These are phyloP conservation scores for Mallotus japonicus DNA, from an alignment of 441 rosid species.

Conservation along the genomic window DNA sequence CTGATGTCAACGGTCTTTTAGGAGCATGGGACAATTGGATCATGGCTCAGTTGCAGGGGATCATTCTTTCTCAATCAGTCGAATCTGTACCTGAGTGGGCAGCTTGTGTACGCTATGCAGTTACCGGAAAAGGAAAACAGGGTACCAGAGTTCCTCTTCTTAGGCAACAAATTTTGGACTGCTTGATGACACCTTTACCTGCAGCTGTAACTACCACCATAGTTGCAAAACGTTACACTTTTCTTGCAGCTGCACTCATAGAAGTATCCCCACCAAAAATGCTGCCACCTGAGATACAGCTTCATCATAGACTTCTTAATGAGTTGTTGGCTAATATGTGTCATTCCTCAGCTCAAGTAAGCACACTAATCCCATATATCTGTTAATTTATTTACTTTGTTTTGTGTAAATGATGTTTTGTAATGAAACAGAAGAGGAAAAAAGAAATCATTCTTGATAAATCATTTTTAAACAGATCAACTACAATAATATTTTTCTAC, in stretches of 20 bases:
- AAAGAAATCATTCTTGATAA: not conserved
- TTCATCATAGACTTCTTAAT: conserved; percentile 68
- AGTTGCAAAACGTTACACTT: conserved; percentile 94
- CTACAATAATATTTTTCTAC: not conserved
- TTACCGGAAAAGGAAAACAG: conserved; percentile 95
- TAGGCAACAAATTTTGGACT: conserved; percentile 80
- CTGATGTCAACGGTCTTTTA: conserved; percentile 82
- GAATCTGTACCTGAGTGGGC: conserved; percentile 99
- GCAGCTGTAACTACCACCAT: conserved; percentile 76
- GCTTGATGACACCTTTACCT: conserved; percentile 82
- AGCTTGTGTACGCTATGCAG: conserved; percentile 97
- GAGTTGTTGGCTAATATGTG: conserved; percentile 88
- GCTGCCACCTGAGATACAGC: conserved; percentile 71
- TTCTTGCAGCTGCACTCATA: conserved; percentile 89
- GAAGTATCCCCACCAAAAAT: conserved; percentile 88
- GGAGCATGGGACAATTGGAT: conserved; percentile 96
- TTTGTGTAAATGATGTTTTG: not conserved
- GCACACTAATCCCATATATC: conserved; percentile 24
- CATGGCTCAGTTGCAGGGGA: conserved; percentile 76
- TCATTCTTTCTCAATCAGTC: conserved; percentile 84
- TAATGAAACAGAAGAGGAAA: not conserved
- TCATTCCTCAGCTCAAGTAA: conserved; percentile 98
- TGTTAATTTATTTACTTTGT: not conserved
- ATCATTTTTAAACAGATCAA: not conserved
- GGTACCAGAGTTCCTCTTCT: conserved; percentile 81